phyloP scores from a whole-genome alignment of 306 rosid genomes.

The Malus orientalis region DNA sequence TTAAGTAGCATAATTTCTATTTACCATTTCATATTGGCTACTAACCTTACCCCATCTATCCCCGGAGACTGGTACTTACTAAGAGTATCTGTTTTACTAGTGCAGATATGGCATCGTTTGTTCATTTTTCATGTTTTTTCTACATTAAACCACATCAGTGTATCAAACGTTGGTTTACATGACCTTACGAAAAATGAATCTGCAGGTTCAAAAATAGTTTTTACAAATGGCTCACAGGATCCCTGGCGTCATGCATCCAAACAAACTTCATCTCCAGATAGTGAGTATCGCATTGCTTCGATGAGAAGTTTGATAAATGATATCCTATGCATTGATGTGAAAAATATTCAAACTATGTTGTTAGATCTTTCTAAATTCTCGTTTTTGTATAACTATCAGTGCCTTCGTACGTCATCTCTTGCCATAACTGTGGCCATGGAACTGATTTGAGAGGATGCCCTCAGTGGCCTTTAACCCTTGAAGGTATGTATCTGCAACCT shows the following conservation, averaged over 20 bases:
- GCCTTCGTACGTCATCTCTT: constrained; percentile 72
- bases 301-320: not conserved
- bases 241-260: constrained; percentile 98
- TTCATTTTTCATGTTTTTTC: not conserved
- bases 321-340: not conserved
- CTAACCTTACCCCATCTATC: not conserved
- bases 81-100: not conserved
- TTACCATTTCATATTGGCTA: not conserved
- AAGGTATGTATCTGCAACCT: constrained; percentile 40
- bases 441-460: constrained; percentile 94
- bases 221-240: constrained; percentile 92
- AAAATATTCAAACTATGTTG: not conserved
- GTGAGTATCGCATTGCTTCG: constrained; percentile 46
- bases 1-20: not conserved
- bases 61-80: not conserved
- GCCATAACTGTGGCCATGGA: constrained; percentile 90
- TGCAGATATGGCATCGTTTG: not conserved
- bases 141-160: not conserved
- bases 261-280: constrained; percentile 63
- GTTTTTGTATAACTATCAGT: constrained; percentile 38
- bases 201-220: constrained; percentile 79
- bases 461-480: constrained; percentile 57
- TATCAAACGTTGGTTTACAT: not conserved
- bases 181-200: constrained; percentile 20
- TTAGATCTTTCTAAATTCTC: not conserved